phyloP scores from a whole-genome alignment of 2,329 filamentous ascomycete genomes.

The Colletotrichum sidae region DNA sequence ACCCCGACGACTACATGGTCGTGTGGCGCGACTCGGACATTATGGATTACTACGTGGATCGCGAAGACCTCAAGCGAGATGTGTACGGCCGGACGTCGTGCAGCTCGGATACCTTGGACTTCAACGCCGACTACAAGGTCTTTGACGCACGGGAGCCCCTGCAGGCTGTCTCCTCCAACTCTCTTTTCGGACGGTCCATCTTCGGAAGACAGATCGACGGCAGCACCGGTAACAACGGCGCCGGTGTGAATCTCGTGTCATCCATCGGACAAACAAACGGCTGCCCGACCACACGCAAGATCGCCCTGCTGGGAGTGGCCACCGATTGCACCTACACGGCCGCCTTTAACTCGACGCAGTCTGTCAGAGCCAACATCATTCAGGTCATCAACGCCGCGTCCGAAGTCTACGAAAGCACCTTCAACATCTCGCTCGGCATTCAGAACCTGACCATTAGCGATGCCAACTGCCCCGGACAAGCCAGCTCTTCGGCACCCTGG shows the following conservation, averaged over 20 bases:
- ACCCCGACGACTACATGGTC: constrained; percentile 81
- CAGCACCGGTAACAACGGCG: constrained; percentile 78
- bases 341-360: constrained; percentile 73
- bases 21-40: constrained; percentile 94
- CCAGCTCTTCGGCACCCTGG: constrained; percentile 79
- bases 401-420: constrained; percentile 86
- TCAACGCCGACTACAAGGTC: constrained; percentile 78
- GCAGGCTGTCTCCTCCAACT: constrained; percentile 70
- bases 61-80: constrained; percentile 74
- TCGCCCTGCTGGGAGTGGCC: constrained; percentile 90
- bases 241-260: constrained; percentile 79
- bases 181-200: constrained; percentile 78
- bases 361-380: constrained; percentile 82
- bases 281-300: constrained; percentile 89
- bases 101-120: constrained; percentile 78
- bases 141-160: constrained; percentile 62
- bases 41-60: constrained; percentile 53
- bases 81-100: constrained; percentile 65
- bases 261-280: constrained; percentile 87
- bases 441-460: constrained; percentile 86
- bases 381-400: constrained; percentile 88
- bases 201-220: constrained; percentile 82
- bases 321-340: constrained; percentile 91
- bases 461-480: constrained; percentile 76
- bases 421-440: constrained; percentile 94